Percentiles rank a stretch among this genome's conserved stretches.
phyloP scores from a whole-genome alignment of 441 rosid species.

The Iberis amara region DNA sequence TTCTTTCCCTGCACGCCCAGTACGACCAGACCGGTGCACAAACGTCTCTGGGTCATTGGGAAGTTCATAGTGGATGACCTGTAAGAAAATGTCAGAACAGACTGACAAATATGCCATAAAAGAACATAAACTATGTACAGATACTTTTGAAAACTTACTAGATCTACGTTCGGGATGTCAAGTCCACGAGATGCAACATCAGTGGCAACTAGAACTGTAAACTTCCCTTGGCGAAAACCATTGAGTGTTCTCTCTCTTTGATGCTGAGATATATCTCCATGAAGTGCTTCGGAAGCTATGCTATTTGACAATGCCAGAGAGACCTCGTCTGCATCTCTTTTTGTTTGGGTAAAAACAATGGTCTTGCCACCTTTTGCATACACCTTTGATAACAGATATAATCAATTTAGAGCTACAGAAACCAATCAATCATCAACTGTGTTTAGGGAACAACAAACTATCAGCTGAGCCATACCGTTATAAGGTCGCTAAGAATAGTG shows the following conservation, averaged over 20 bases:
- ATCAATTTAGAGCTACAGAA: constrained; percentile 1
- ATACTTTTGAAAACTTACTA: constrained; percentile 44
- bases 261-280: constrained; percentile 96
- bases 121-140: neutral
- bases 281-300: constrained; percentile 91
- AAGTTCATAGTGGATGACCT: constrained; percentile 94
- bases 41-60: constrained; percentile 97
- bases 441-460: constrained; percentile 14
- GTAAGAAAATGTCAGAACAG: constrained; percentile 28
- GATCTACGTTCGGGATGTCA: constrained; percentile 93
- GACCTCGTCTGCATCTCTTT: constrained; percentile 96
- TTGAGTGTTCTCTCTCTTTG: constrained; percentile 97
- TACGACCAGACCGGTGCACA: constrained; percentile 98
- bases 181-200: constrained; percentile 99
- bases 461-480: constrained; percentile 49
- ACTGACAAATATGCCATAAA: constrained; percentile 13
- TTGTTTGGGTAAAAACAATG: constrained; percentile 89
- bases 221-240: constrained; percentile 89
- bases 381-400: constrained; percentile 41
- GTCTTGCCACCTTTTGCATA: constrained; percentile 97
- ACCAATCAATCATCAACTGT: constrained; percentile 8
- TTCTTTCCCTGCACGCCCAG: constrained; percentile 96
- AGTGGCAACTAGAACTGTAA: constrained; percentile 95
- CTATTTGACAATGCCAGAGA: constrained; percentile 70
- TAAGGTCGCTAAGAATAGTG: constrained; percentile 84